phyloP scores from a whole-genome alignment of 331 rosid genomes.

The Arachis monticola region DNA sequence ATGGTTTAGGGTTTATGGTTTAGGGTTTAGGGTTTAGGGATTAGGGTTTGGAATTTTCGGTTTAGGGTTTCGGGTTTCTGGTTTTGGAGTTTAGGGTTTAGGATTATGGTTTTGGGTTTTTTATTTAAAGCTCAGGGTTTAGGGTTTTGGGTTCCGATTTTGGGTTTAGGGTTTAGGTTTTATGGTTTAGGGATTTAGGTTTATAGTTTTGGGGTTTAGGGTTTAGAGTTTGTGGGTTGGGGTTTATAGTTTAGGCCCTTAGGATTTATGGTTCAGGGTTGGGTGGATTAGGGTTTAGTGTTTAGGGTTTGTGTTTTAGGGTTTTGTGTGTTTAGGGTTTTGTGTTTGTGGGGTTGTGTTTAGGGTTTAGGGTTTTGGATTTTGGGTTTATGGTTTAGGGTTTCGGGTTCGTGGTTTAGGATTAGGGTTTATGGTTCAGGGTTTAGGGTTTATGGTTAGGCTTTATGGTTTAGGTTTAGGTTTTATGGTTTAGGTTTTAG shows the following conservation, averaged over 20 bases:
- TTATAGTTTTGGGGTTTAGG: too few species aligned
- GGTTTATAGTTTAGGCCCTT: slow-evolving; percentile 28
- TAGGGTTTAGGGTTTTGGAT: too few species aligned
- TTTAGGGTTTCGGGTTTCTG: slow-evolving; percentile 9
- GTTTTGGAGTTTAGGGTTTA: neutral
- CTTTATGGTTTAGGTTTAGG: too few species aligned
- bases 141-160: neutral
- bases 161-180: neutral
- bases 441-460: too few species aligned
- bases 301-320: neutral
- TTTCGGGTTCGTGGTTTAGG: too few species aligned
- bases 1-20: too few species aligned
- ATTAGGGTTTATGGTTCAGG: too few species aligned
- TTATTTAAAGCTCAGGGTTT: too few species aligned
- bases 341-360: neutral
- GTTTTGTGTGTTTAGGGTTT: neutral
- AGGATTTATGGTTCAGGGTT: slow-evolving; percentile 32
- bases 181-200: too few species aligned
- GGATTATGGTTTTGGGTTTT: too few species aligned
- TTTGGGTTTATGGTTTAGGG: too few species aligned
- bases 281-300: slow-evolving; percentile 29
- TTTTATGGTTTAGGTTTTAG: too few species aligned
- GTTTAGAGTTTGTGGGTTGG: slow-evolving; percentile 21
- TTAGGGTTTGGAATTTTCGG: slow-evolving; percentile 28
- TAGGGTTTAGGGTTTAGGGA: neutral